Evolutionary conservation across 2,329 filamentous ascomycete genomes (phyloP), one percentile per base, ranked within the genome.

Genomic region (Ceratocystis smalleyi): DNA sequence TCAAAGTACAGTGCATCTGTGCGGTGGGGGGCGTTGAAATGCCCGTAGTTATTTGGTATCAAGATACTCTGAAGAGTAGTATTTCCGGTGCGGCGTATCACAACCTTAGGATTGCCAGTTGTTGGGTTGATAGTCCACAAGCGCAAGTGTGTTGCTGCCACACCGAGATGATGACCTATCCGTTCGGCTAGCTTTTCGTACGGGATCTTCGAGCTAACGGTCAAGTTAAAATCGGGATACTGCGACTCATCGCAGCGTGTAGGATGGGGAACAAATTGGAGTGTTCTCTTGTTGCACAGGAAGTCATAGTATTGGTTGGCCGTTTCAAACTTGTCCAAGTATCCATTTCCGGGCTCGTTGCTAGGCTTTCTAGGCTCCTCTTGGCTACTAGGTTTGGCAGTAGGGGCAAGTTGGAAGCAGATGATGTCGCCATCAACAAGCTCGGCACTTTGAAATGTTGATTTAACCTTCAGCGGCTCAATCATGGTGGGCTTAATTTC

Each of bases 401-500:
- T 30, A 35, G 54, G 54, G 3, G 54, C 54, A 32, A 65, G 59
- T 73, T 99, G 94, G 76, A 97, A 96, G 72, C 91, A 96, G 65
- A 99, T 84, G 69, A 99, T 95, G 71, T 99, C 94, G 60, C 94
- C 94, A 70, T 99, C 92, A 72, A 97, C 92, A 27, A 99, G 87
- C 73, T 99, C 95, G 1, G 94, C 94, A 66, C 89, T 85, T 69
- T 91, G 88, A 66, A 99, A 80, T 0, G 91, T 90, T 71, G 90
- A 85, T 76, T 96, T 97, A 0, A 86, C 82, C 75, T 96, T 97
- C 78, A 99, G 87, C 5, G 83, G 81, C 72, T 99, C 95, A 69
- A 99, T 96, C 91, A 97, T 97, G 67, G 85, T 89, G 62, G 91
- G 91, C 75, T 97, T 99, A 75, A 99, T 97, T 77, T 99, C 94